phyloP scores from a whole-genome alignment of 1,284 basidiomycete species.

The Ustilago loliicola region DNA sequence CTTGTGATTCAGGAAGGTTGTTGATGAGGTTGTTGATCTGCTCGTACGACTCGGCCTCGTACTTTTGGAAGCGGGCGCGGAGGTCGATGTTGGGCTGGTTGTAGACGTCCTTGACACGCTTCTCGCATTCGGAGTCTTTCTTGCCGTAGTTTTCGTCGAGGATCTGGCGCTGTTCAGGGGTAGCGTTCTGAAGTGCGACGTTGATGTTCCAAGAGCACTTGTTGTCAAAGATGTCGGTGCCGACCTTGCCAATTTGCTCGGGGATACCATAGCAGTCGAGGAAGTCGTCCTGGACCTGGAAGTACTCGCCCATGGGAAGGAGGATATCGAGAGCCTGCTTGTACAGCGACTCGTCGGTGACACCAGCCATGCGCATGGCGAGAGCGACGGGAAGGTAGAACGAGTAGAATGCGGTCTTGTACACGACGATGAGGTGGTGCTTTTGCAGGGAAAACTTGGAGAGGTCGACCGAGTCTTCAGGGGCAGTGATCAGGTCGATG shows the following conservation, averaged over 20 bases:
- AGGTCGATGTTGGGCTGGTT: constrained; percentile 79
- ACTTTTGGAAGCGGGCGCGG: constrained; percentile 77
- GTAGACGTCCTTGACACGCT: constrained; percentile 82
- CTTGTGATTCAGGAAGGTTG: constrained; percentile 58
- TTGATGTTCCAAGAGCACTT: constrained; percentile 99
- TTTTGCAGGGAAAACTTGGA: constrained; percentile 84
- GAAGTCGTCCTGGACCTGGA: constrained; percentile 98
- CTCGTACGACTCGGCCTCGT: constrained; percentile 83
- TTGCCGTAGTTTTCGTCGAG: constrained; percentile 85
- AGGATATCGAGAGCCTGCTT: constrained; percentile 85
- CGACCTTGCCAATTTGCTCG: constrained; percentile 94
- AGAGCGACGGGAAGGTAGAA: constrained; percentile 98
- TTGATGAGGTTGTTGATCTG: constrained; percentile 66
- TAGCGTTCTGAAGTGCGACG: constrained; percentile 81
- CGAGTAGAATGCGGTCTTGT: constrained; percentile 98
- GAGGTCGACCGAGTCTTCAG: constrained; percentile 89
- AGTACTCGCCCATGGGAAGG: constrained; percentile 94
- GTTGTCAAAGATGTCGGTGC: constrained; percentile 98
- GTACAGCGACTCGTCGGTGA: constrained; percentile 81
- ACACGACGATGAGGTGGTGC: constrained; percentile 94
- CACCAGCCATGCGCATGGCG: constrained; percentile 83
- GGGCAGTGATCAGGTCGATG: constrained; percentile 93
- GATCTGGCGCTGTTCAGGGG: constrained; percentile 76
- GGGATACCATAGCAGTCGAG: constrained; percentile 92
- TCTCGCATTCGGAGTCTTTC: constrained; percentile 79